These are phyloP conservation scores for Orychophragmus violaceus DNA, from an alignment of 345 rosid species.

Conservation along the genomic window DNA sequence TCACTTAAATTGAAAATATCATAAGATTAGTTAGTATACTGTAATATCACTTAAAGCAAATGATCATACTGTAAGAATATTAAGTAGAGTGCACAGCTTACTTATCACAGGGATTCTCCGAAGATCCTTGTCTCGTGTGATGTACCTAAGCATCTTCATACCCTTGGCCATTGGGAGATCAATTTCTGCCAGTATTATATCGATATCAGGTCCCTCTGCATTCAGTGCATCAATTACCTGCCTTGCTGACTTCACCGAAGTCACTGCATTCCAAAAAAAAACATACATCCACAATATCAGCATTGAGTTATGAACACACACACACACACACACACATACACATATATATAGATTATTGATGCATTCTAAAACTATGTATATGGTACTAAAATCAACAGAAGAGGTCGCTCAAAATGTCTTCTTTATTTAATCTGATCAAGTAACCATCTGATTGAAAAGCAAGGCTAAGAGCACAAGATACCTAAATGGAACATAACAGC, in stretches of 20 bases:
- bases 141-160: slow-evolving; percentile 91
- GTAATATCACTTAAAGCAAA: neutral
- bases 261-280: slow-evolving; percentile 45
- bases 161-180: slow-evolving; percentile 96
- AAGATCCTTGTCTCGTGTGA: slow-evolving; percentile 72
- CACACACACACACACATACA: too few species aligned
- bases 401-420: neutral
- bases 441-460: too few species aligned
- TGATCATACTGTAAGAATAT: neutral
- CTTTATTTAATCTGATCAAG: too few species aligned
- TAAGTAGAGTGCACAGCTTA: slow-evolving; percentile 30
- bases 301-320: too few species aligned
- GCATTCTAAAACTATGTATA: too few species aligned
- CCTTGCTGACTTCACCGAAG: slow-evolving; percentile 83
- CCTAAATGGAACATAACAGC: too few species aligned
- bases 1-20: slow-evolving; percentile 44
- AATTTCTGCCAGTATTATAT: slow-evolving; percentile 91
- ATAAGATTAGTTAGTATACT: neutral
- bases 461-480: too few species aligned
- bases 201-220: slow-evolving; percentile 94
- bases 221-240: slow-evolving; percentile 93
- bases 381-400: neutral
- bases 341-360: too few species aligned
- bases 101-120: slow-evolving; percentile 92
- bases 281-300: neutral